phyloP scores from a whole-genome alignment of 306 rosid species.

The Fragaria nilgerrensis region DNA sequence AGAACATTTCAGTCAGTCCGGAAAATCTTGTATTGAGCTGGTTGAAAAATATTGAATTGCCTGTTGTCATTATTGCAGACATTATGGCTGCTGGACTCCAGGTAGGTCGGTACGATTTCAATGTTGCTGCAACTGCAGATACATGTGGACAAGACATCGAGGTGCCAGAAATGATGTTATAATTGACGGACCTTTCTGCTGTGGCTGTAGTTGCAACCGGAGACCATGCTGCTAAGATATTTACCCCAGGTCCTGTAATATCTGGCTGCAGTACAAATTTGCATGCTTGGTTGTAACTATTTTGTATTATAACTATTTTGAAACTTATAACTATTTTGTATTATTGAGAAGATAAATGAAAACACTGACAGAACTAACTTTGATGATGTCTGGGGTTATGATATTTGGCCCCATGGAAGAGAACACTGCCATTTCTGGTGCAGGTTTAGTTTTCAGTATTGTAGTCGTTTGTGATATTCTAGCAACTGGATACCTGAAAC shows the following conservation, averaged over 20 bases:
- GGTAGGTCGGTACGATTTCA: slow-evolving; percentile 46
- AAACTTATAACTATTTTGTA: background rate
- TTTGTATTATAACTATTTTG: background rate
- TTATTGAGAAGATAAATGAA: background rate
- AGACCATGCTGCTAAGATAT: slow-evolving; percentile 77
- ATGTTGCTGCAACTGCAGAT: slow-evolving; percentile 54
- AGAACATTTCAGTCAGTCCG: background rate
- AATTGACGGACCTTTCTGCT: slow-evolving; percentile 41
- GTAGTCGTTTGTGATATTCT: slow-evolving; percentile 47
- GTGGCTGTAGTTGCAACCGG: slow-evolving; percentile 46
- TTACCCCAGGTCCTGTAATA: slow-evolving; percentile 62
- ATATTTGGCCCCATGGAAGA: slow-evolving; percentile 69
- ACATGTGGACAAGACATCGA: slow-evolving; percentile 70
- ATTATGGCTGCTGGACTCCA: slow-evolving; percentile 71
- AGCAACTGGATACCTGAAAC: slow-evolving; percentile 53
- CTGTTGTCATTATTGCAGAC: slow-evolving; percentile 67
- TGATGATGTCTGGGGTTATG: slow-evolving; percentile 60
- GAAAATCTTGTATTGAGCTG: background rate
- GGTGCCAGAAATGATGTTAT: slow-evolving; percentile 66
- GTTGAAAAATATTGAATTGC: slow-evolving; percentile 7
- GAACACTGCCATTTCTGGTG: slow-evolving; percentile 63
- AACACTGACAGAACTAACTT: slow-evolving; percentile 35
- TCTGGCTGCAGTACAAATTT: slow-evolving; percentile 55
- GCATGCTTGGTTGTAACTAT: background rate
- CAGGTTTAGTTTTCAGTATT: slow-evolving; percentile 46